Evolutionary conservation across 148 eudicot genomes (phyloP).

Genomic region (Diospyros lotus): DNA sequence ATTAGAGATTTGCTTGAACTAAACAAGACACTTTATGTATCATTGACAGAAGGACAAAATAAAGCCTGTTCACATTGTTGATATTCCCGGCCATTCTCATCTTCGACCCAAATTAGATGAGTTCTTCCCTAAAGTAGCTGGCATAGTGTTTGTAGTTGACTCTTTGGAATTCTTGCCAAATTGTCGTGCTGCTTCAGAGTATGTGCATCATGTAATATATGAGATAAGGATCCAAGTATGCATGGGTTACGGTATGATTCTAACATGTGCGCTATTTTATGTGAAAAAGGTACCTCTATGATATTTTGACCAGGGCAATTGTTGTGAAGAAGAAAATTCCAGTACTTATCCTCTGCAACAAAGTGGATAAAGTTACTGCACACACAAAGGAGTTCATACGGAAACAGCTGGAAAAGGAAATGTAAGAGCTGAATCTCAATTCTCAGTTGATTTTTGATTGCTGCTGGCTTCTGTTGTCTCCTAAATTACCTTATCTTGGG

Average conservation of each 20-base stretch:
- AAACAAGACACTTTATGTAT: neutral
- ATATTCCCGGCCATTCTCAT: constrained; percentile 95
- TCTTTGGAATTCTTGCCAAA: constrained; percentile 83
- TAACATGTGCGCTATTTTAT: constrained; percentile 7
- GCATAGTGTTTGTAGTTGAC: constrained; percentile 82
- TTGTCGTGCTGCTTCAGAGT: constrained; percentile 87
- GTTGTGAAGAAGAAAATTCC: constrained; percentile 76
- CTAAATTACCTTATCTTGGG: neutral
- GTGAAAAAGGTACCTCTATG: constrained; percentile 68
- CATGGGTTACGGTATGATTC: neutral
- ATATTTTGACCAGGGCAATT: constrained; percentile 74
- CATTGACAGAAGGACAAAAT: constrained; percentile 57
- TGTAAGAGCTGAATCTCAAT: constrained; percentile 36
- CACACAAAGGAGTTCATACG: constrained; percentile 90
- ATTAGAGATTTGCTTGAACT: neutral
- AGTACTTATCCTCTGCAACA: constrained; percentile 78
- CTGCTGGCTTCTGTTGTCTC: constrained; percentile 3
- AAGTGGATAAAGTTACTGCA: constrained; percentile 90
- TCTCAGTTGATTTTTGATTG: neutral
- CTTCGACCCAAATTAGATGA: constrained; percentile 87
- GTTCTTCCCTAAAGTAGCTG: constrained; percentile 84
- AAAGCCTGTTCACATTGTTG: constrained; percentile 83
- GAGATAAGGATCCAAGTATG: neutral
- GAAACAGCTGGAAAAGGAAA: constrained; percentile 94
- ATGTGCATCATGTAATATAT: constrained; percentile 15